Evolutionary conservation across 2,329 filamentous ascomycete species (phyloP).

Genomic region (Cyclaneusma minus): DNA sequence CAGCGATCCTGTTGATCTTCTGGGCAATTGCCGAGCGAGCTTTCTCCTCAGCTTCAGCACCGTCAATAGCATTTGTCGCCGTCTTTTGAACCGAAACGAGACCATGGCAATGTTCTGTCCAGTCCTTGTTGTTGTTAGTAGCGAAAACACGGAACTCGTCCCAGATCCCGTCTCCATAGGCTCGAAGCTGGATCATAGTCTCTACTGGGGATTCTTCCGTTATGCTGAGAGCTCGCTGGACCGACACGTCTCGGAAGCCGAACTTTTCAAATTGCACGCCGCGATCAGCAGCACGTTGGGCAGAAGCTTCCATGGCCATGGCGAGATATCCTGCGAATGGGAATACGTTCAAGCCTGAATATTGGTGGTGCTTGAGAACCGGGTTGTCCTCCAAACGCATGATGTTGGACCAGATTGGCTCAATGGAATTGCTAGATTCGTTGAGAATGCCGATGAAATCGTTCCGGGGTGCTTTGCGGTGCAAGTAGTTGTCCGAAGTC

Average conservation of each 20-base stretch:
- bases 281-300: constrained; percentile 13
- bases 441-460: constrained; percentile 30
- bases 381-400: constrained; percentile 20
- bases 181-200: constrained; percentile 28
- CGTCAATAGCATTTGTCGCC: constrained; percentile 24
- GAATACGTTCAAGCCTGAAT: constrained; percentile 16
- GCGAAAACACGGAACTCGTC: constrained; percentile 41
- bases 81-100: constrained; percentile 25
- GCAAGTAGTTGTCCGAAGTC: constrained; percentile 2
- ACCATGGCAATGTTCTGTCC: constrained; percentile 42
- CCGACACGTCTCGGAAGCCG: constrained; percentile 29
- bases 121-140: constrained; percentile 32
- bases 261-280: constrained; percentile 24
- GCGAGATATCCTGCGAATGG: constrained; percentile 20
- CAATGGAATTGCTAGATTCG: constrained; percentile 13
- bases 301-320: constrained; percentile 20
- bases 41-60: constrained; percentile 6
- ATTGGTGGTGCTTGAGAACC: constrained; percentile 26
- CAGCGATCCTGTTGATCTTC: constrained; percentile 16
- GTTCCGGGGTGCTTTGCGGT: constrained; percentile 26
- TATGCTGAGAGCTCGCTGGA: constrained; percentile 29
- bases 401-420: constrained; percentile 20
- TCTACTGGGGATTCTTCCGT: constrained; percentile 28
- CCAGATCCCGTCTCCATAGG: constrained; percentile 30
- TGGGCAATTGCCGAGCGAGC: constrained; percentile 14